Percentiles rank a stretch among this genome's conserved stretches.
These are phyloP conservation scores for Lathyrus tuberosus DNA, from an alignment of 306 rosid species.

Conservation along the genomic window DNA sequence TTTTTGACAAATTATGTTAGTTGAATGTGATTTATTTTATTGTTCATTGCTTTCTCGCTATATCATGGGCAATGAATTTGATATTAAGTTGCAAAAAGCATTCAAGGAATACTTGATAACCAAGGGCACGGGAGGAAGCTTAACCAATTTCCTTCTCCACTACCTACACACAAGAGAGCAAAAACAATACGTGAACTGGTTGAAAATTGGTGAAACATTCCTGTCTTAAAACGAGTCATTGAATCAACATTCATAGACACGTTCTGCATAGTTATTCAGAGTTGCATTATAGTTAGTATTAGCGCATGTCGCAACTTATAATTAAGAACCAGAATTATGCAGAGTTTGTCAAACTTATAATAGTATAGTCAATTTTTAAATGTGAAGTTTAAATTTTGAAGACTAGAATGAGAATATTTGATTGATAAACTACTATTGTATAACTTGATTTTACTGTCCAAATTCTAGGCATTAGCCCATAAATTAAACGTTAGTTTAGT, in stretches of 20 bases:
- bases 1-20: no score
- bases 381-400: not conserved
- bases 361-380: not conserved
- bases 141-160: constrained; percentile 67
- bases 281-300: not conserved
- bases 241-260: constrained; percentile 3
- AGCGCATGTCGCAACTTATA: not conserved
- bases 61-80: constrained; percentile 54
- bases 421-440: no score
- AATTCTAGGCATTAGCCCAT: no score
- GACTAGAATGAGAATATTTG: no score
- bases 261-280: constrained; percentile 28
- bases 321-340: not conserved
- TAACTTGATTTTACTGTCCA: no score
- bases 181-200: constrained; percentile 75
- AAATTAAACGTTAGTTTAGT: no score
- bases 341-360: not conserved
- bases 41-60: no score
- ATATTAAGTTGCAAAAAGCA: constrained; percentile 48
- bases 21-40: no score
- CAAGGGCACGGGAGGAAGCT: constrained; percentile 64
- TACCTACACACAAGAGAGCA: constrained; percentile 72
- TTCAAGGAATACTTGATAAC: constrained; percentile 60
- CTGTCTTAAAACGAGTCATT: constrained; percentile 37
- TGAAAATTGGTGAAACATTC: constrained; percentile 55